Conservation (phyloP, 345 rosid genomes). For the Anacardium occidentale region DNA sequence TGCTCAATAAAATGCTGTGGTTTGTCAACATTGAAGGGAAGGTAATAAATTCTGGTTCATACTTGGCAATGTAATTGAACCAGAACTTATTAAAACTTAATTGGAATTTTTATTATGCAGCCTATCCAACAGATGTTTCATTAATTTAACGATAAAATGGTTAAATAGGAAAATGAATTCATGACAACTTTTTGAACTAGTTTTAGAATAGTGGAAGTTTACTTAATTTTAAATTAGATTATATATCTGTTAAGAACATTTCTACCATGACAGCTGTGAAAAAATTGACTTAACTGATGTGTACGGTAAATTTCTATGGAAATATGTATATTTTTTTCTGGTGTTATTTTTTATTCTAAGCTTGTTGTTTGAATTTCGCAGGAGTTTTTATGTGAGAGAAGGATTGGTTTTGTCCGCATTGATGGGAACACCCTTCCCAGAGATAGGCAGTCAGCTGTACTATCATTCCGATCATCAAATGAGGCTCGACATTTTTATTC, state of each 20-base stretch:
- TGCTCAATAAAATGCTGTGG: background rate
- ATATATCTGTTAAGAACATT: background rate
- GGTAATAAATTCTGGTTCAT: background rate
- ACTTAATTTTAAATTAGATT: background rate
- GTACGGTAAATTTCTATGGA: background rate
- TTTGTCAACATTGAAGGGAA: background rate
- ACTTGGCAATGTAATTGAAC: background rate
- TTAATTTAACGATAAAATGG: background rate
- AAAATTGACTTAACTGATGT: background rate
- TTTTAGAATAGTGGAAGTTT: background rate
- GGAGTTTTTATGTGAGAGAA: slow-evolving; percentile 87
- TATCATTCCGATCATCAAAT: slow-evolving; percentile 60
- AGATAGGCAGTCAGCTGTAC: slow-evolving; percentile 89
- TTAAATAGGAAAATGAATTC: background rate
- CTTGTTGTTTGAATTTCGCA: slow-evolving; percentile 29
- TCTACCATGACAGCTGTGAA: background rate
- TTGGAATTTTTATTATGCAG: background rate
- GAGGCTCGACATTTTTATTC: slow-evolving; percentile 44
- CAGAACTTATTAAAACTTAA: background rate
- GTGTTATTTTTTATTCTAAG: background rate
- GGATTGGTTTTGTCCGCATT: slow-evolving; percentile 77
- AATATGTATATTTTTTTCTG: background rate
- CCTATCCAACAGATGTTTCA: background rate
- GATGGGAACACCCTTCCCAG: slow-evolving; percentile 87
- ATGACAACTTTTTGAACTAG: background rate